Conservation (phyloP, 306 rosid genomes). For the Boehmeria nivea region DNA sequence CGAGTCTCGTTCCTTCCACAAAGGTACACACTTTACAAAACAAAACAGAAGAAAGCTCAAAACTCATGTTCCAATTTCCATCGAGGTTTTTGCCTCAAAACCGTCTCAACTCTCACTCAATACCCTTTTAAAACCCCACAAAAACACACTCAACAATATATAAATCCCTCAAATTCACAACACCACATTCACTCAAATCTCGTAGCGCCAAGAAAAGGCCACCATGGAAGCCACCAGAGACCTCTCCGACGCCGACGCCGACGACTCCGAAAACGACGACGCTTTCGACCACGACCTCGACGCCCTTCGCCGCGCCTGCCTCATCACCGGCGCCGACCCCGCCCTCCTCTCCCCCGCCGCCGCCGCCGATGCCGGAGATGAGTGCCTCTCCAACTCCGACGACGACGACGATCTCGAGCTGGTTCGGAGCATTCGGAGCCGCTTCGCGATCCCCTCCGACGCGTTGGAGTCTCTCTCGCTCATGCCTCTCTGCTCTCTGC, state of each 20-base stretch:
- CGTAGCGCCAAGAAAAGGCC: conserved; percentile 27
- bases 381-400: background rate
- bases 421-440: conserved; percentile 41
- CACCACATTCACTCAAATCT: background rate
- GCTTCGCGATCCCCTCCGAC: conserved; percentile 28
- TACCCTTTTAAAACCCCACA: background rate
- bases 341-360: conserved; percentile 4
- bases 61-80: too few relatives aligned
- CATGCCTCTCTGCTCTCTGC: conserved; percentile 33
- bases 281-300: conserved; percentile 62
- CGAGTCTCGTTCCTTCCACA: too few relatives aligned
- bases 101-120: too few relatives aligned
- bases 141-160: background rate
- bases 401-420: conserved; percentile 42
- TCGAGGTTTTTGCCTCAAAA: too few relatives aligned
- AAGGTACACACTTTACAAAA: too few relatives aligned
- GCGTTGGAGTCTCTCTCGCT: conserved; percentile 19
- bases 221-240: conserved; percentile 25
- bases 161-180: background rate
- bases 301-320: conserved; percentile 58
- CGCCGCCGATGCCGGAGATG: background rate
- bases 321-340: conserved; percentile 27
- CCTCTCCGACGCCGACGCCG: conserved; percentile 18
- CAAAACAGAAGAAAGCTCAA: too few relatives aligned
- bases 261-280: conserved; percentile 25